Evolutionary conservation across 164 flowering plant species (phyloP), one percentile per base, ranked within the genome.

Genomic region (Aristolochia contorta): DNA sequence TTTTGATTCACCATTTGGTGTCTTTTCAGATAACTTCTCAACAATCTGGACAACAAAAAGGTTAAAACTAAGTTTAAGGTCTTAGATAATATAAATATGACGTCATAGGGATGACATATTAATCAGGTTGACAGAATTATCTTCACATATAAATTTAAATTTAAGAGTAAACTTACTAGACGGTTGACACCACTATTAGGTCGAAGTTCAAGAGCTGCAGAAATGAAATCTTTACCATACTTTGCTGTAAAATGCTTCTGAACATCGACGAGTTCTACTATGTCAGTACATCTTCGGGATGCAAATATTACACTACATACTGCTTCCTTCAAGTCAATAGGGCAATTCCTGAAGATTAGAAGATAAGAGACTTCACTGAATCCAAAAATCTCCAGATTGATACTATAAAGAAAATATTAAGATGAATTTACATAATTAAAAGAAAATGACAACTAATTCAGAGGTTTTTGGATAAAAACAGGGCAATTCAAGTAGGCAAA

Each of bases 301-400:
- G 97, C 97, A 81, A 88, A 93, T 65, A 86, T 58, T 51, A 93
- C 60, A 72, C 97, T 88, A 3, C 93, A 33, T 62, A 93, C 59
- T 63, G 99, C 89, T 81, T 93, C 99, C 79, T 91, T 88, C 76
- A 93, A 72, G 77, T 93, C 99, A 56, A 86, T 79, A 58, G 99
- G 97, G 64, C 99, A 93, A 46, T 67, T 82, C 73, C 99, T 93
- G 72, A 56, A 48, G 27, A 62, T 20, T 60, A 56, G 43, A 20
- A 58, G 56, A 20, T 12, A 23, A 32, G 5, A n/a, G 12, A 56
- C 2, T 16, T 19, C 1, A 37, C 9, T 37, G 1, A 37, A 37
- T 37, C 43, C 12, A 37, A 10, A 37, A 37, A 37, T 37, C 12
- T 37, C 43, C 43, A 37, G 43, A 32, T 32, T 7, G 33, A 7